Evolutionary conservation across 2,329 filamentous ascomycete species (phyloP).

Genomic region (Phaeosphaeriaceae sp.): DNA sequence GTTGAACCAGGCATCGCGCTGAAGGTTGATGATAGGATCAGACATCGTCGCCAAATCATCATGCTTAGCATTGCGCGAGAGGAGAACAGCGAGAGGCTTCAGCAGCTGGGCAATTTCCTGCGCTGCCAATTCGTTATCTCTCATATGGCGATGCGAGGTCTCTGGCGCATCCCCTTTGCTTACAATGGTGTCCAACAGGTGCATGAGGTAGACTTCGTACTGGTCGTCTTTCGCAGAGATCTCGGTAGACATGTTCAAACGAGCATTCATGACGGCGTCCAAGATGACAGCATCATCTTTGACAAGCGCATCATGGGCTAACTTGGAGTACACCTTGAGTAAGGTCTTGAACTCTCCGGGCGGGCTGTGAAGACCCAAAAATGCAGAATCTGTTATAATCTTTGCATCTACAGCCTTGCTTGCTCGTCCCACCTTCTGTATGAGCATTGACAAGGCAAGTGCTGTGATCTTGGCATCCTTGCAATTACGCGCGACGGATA

Average conservation of each 20-base stretch:
- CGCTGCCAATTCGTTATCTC: constrained; percentile 81
- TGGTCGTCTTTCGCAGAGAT: constrained; percentile 73
- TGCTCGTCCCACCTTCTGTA: constrained; percentile 93
- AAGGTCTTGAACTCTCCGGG: constrained; percentile 84
- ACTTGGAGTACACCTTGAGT: constrained; percentile 80
- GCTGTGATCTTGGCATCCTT: constrained; percentile 92
- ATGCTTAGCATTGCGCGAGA: constrained; percentile 61
- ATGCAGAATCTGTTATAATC: constrained; percentile 83
- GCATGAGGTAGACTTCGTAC: constrained; percentile 82
- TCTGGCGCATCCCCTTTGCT: constrained; percentile 88
- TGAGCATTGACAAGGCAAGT: constrained; percentile 89
- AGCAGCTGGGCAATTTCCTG: constrained; percentile 88
- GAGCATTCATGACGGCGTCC: constrained; percentile 79
- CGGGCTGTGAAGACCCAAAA: constrained; percentile 77
- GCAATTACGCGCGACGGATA: constrained; percentile 82
- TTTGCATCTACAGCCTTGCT: constrained; percentile 80
- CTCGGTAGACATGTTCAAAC: constrained; percentile 77
- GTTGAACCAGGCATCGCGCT: constrained; percentile 98
- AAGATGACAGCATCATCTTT: constrained; percentile 72
- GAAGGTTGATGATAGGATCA: constrained; percentile 66
- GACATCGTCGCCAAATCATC: constrained; percentile 67
- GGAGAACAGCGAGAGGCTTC: constrained; percentile 84
- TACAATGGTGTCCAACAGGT: constrained; percentile 85
- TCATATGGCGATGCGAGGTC: constrained; percentile 71
- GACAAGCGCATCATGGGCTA: constrained; percentile 75